A percentile compares a stretch with the other conserved stretches of the same genome.
phyloP scores from a whole-genome alignment of 2,329 filamentous ascomycete genomes.

The Cordyceps cateniannulata region DNA sequence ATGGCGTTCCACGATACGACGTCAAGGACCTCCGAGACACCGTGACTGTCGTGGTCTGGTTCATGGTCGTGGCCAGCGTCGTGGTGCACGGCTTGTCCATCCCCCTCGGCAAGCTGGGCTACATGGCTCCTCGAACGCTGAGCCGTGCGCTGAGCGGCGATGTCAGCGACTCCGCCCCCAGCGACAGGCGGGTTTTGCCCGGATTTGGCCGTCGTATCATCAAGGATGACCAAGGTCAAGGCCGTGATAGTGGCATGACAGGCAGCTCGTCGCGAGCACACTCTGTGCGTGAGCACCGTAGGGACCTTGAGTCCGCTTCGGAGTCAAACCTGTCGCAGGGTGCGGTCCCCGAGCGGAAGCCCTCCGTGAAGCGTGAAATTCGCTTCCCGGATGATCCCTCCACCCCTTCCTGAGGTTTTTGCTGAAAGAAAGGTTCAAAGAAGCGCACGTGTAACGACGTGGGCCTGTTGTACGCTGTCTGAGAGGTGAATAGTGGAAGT shows the following conservation, averaged over 20 bases:
- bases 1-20: constrained; percentile 58
- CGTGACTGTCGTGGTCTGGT: constrained; percentile 74
- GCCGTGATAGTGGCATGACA: neutral
- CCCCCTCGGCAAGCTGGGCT: constrained; percentile 62
- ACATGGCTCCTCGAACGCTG: constrained; percentile 58
- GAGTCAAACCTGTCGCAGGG: neutral
- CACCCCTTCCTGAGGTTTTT: neutral
- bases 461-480: neutral
- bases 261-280: neutral
- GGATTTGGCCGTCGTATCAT: constrained; percentile 8
- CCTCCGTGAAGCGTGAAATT: constrained; percentile 5
- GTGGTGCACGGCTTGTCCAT: constrained; percentile 81
- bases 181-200: neutral
- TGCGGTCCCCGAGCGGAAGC: neutral
- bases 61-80: constrained; percentile 74
- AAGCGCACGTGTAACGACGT: neutral
- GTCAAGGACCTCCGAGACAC: constrained; percentile 59
- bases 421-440: neutral
- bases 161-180: neutral
- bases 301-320: neutral
- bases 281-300: neutral
- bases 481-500: neutral
- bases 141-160: constrained; percentile 18
- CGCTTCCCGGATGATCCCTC: constrained; percentile 11
- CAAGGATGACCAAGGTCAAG: constrained; percentile 5